phyloP scores from a whole-genome alignment of 306 rosid species.

The Quercus mongolica region DNA sequence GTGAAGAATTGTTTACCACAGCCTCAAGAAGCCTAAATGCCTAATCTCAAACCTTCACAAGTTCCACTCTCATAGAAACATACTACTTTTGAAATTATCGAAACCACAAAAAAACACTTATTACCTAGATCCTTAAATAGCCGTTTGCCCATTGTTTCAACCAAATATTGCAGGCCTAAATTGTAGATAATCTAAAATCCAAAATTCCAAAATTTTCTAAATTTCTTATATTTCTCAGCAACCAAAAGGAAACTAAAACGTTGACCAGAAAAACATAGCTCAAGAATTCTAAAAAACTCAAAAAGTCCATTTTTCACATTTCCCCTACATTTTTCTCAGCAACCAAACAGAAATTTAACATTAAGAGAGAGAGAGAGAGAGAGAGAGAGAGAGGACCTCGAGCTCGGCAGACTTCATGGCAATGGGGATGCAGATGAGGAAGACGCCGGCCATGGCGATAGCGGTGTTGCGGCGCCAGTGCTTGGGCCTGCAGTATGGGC shows the following conservation, averaged over 20 bases:
- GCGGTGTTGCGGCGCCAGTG: slow-evolving; percentile 98
- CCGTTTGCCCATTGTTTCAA: background rate
- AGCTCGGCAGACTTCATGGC: slow-evolving; percentile 95
- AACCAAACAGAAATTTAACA: background rate
- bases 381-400: slow-evolving; percentile 44
- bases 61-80: too few relatives aligned
- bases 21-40: background rate
- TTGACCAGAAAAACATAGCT: background rate
- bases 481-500: slow-evolving; percentile 88
- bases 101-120: background rate
- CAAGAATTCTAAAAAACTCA: background rate
- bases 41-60: background rate
- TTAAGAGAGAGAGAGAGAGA: background rate
- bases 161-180: too few relatives aligned
- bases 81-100: background rate
- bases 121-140: background rate
- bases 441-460: slow-evolving; percentile 78
- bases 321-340: background rate
- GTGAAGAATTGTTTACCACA: background rate
- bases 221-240: background rate
- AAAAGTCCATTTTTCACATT: background rate
- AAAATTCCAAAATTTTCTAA: background rate
- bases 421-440: slow-evolving; percentile 89
- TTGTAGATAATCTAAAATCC: background rate
- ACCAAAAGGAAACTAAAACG: background rate